Evolutionary conservation across 208 protist species (phyloP).

Genomic region (Borovskyia barvae): DNA sequence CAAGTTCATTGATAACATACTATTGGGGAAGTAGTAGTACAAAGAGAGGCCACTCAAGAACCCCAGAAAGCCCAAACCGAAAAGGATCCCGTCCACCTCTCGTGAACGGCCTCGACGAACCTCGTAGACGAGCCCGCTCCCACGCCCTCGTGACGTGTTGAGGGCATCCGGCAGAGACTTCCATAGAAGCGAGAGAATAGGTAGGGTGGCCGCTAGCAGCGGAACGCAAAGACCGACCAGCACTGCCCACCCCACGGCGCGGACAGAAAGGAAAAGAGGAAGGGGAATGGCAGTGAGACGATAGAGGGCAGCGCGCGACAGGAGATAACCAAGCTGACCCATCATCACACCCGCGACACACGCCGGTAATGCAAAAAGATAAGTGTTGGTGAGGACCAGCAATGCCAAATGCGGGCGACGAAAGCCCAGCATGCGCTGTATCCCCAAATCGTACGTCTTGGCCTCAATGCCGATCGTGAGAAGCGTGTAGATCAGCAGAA

Average conservation of each 20-base stretch:
- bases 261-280: constrained; percentile 21
- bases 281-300: constrained; percentile 35
- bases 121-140: constrained; percentile 62
- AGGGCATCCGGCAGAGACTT: constrained; percentile 83
- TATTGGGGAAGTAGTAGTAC: constrained; percentile 92
- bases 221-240: constrained; percentile 82
- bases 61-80: constrained; percentile 54
- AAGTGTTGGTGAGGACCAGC: constrained; percentile 62
- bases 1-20: constrained; percentile 86
- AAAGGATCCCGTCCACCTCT: constrained; percentile 25
- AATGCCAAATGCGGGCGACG: constrained; percentile 32
- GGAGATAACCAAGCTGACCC: constrained; percentile 54
- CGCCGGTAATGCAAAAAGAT: constrained; percentile 77
- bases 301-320: constrained; percentile 33
- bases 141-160: constrained; percentile 53
- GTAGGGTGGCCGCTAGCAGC: constrained; percentile 76
- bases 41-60: constrained; percentile 69
- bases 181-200: constrained; percentile 73
- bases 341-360: constrained; percentile 73
- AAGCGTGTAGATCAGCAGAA: constrained; percentile 93
- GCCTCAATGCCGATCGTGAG: constrained; percentile 92
- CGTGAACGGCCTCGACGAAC: constrained; percentile 45
- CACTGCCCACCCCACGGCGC: constrained; percentile 60
- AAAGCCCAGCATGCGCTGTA: constrained; percentile 93
- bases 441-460: constrained; percentile 91